Percentiles rank a stretch among this genome's conserved stretches.
phyloP scores from a whole-genome alignment of 371 early-diverging fungal species.

The Saksenaea vasiformis region DNA sequence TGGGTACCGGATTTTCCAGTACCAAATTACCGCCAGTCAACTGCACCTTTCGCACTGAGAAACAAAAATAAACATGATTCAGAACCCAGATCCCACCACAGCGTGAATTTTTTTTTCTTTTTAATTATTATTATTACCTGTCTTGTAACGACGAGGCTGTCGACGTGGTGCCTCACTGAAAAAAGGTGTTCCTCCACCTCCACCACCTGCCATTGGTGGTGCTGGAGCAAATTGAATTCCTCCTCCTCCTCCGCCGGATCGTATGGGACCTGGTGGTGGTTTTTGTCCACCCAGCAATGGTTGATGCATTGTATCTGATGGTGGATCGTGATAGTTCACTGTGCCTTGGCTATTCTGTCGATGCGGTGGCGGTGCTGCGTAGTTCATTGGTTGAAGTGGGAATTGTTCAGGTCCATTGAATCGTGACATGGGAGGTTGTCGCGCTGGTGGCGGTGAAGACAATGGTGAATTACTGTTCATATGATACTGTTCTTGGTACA shows the following conservation, averaged over 20 bases:
- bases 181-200: slow-evolving; percentile 10
- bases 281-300: not conserved
- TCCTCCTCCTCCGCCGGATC: not conserved
- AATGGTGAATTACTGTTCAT: not conserved
- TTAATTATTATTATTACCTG: slow-evolving; percentile 41
- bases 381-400: not conserved
- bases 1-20: slow-evolving; percentile 63
- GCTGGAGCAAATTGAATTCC: not conserved
- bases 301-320: not conserved
- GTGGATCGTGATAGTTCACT: not conserved
- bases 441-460: not conserved
- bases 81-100: no score
- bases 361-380: slow-evolving; percentile 2
- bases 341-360: not conserved
- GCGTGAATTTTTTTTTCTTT: slow-evolving; percentile 26
- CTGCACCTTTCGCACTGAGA: slow-evolving; percentile 33
- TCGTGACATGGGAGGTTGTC: not conserved
- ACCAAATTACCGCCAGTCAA: slow-evolving; percentile 66
- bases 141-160: slow-evolving; percentile 52
- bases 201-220: not conserved
- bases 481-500: not conserved
- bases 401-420: not conserved
- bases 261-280: not conserved
- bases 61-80: not conserved
- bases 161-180: slow-evolving; percentile 37